Conservation (phyloP, 495 filamentous ascomycete species). For the Penicillium psychrofluorescens region DNA sequence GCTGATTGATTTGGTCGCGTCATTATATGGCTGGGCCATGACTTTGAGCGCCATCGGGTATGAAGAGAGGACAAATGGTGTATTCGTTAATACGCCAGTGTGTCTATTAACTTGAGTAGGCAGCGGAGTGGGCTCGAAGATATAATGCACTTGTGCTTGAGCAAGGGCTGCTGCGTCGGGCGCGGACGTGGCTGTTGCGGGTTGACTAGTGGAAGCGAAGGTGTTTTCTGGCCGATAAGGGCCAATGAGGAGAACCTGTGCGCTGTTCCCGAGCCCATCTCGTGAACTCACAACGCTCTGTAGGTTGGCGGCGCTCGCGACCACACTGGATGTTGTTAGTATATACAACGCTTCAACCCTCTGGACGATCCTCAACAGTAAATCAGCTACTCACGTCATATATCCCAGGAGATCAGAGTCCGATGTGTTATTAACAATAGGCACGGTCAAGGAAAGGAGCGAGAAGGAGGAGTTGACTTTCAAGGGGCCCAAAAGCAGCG, state of each 20-base stretch:
- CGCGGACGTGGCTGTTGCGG: constrained; percentile 12
- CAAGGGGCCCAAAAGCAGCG: constrained; percentile 62
- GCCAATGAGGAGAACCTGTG: constrained; percentile 60
- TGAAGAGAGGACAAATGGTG: constrained; percentile 46
- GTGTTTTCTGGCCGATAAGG: constrained; percentile 56
- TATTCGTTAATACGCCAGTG: constrained; percentile 29
- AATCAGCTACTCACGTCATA: constrained; percentile 34
- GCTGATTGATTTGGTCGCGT: constrained; percentile 55
- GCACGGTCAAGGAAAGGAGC: constrained; percentile 74
- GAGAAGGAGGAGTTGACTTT: constrained; percentile 60
- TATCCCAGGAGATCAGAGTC: constrained; percentile 59
- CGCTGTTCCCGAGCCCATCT: constrained; percentile 63
- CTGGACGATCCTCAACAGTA: not conserved
- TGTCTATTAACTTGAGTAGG: constrained; percentile 39
- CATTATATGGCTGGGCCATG: constrained; percentile 38
- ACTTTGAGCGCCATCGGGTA: constrained; percentile 52
- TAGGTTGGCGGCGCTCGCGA: constrained; percentile 56
- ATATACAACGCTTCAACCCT: not conserved
- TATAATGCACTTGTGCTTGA: constrained; percentile 26
- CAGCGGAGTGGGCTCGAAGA: constrained; percentile 31
- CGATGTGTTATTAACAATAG: constrained; percentile 58
- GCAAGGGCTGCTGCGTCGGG: constrained; percentile 9
- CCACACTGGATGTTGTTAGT: constrained; percentile 38
- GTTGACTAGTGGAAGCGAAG: constrained; percentile 37
- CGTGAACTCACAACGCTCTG: constrained; percentile 48